Conservation (phyloP, 1,284 basidiomycete species). For the Marasmius fiardii region DNA sequence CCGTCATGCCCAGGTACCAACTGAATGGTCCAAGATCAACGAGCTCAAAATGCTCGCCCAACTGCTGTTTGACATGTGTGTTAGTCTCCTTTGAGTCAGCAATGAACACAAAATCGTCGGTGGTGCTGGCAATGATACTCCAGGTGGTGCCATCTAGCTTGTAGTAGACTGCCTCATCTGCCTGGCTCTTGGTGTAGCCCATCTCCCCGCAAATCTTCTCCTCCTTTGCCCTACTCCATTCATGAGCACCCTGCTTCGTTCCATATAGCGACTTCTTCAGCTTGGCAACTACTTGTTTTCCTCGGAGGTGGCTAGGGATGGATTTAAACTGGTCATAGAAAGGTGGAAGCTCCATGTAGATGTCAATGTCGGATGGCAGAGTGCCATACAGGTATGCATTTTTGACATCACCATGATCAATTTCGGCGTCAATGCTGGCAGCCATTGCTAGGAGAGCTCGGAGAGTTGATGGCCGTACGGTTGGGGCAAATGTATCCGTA, state of each 20-base stretch:
- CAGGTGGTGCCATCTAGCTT: slow-evolving; percentile 16
- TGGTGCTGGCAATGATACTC: slow-evolving; percentile 25
- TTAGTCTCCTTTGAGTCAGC: slow-evolving; percentile 15
- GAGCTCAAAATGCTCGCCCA: slow-evolving; percentile 23
- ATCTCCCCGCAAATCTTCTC: slow-evolving; percentile 10
- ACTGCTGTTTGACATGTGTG: slow-evolving; percentile 12
- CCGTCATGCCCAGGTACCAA: slow-evolving; percentile 25
- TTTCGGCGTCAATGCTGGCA: slow-evolving; percentile 8
- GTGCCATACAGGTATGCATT: slow-evolving; percentile 22
- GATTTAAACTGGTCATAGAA: slow-evolving; percentile 14
- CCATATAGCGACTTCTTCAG: slow-evolving; percentile 21
- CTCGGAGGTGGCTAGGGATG: background rate
- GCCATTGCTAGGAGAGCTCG: slow-evolving; percentile 13
- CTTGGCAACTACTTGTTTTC: slow-evolving; percentile 12
- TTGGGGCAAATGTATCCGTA: slow-evolving; percentile 19
- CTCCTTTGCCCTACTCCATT: slow-evolving; percentile 22
- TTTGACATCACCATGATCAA: slow-evolving; percentile 26
- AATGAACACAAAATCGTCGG: slow-evolving; percentile 30
- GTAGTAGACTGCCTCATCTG: slow-evolving; percentile 25
- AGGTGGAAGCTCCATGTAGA: slow-evolving; percentile 24
- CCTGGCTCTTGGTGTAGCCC: slow-evolving; percentile 14
- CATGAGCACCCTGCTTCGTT: slow-evolving; percentile 25
- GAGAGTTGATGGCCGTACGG: slow-evolving; percentile 14
- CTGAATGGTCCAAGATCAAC: slow-evolving; percentile 24
- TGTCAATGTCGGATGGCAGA: slow-evolving; percentile 13